phyloP scores from a whole-genome alignment of 306 rosid species.

The Mimosa pudica region DNA sequence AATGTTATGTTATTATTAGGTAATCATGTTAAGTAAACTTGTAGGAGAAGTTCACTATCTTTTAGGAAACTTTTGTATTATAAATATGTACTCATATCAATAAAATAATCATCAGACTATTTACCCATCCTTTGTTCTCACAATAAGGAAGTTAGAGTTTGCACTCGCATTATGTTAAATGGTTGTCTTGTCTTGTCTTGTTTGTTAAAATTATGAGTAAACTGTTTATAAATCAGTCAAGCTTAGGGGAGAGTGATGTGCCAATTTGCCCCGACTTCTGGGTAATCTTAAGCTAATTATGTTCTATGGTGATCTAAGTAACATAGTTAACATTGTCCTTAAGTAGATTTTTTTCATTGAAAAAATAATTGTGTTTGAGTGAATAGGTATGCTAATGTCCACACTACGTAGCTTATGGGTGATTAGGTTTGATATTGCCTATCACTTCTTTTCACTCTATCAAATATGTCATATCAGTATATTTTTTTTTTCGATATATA shows the following conservation, averaged over 20 bases:
- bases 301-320: not conserved
- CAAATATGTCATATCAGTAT: not conserved
- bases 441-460: not conserved
- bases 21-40: no score
- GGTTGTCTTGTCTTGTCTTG: not conserved
- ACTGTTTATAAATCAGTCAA: not conserved
- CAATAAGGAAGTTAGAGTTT: not conserved
- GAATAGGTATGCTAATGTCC: not conserved
- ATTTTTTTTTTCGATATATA: not conserved
- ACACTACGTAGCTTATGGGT: not conserved
- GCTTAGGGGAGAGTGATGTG: not conserved
- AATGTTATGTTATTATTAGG: no score
- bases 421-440: not conserved
- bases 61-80: no score
- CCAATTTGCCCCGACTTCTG: not conserved
- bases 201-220: not conserved
- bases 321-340: not conserved
- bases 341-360: not conserved
- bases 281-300: not conserved
- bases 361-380: not conserved
- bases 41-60: no score
- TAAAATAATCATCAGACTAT: no score
- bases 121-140: no score
- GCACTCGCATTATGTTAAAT: conserved; percentile 1
- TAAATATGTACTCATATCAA: no score